These are phyloP conservation scores for Aspergillus conjunctus DNA, from an alignment of 495 filamentous ascomycete genomes.

Conservation along the genomic window DNA sequence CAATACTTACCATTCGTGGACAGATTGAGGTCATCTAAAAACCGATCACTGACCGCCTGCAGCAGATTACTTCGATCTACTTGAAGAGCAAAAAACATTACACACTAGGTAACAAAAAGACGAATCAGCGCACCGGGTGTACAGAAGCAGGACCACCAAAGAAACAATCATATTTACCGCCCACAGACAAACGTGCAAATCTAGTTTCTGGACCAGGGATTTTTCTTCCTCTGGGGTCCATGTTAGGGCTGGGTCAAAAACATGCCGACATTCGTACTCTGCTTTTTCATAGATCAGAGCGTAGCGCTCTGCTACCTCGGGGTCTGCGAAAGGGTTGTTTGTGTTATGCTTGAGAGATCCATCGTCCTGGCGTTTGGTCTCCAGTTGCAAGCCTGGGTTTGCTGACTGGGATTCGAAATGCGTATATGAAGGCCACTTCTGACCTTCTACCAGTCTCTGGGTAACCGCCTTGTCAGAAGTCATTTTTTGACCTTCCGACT, in stretches of 20 bases:
- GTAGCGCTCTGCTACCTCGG: constrained; percentile 50
- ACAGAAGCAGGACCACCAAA: not conserved
- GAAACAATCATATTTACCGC: constrained; percentile 42
- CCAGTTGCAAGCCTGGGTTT: not conserved
- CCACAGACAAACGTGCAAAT: constrained; percentile 55
- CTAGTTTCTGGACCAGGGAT: constrained; percentile 52
- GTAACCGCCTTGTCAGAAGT: constrained; percentile 9
- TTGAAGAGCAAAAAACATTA: constrained; percentile 65
- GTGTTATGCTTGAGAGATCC: not conserved
- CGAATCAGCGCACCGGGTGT: not conserved
- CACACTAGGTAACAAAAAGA: constrained; percentile 4
- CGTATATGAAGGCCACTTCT: constrained; percentile 3
- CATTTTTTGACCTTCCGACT: not conserved
- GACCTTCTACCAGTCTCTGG: constrained; percentile 10
- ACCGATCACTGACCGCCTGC: constrained; percentile 57
- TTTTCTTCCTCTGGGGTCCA: constrained; percentile 60
- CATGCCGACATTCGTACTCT: constrained; percentile 56
- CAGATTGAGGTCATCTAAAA: constrained; percentile 56
- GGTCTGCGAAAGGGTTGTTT: constrained; percentile 47
- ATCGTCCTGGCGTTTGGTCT: constrained; percentile 3
- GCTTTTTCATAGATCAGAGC: constrained; percentile 50
- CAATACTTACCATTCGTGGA: constrained; percentile 50
- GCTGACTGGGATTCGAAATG: not conserved
- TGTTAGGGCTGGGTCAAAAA: constrained; percentile 53
- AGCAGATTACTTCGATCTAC: constrained; percentile 59